Percentiles rank a stretch among this genome's conserved stretches.
Conservation (phyloP, 352 stramenopile genomes). For the Phytophthora syringae region DNA sequence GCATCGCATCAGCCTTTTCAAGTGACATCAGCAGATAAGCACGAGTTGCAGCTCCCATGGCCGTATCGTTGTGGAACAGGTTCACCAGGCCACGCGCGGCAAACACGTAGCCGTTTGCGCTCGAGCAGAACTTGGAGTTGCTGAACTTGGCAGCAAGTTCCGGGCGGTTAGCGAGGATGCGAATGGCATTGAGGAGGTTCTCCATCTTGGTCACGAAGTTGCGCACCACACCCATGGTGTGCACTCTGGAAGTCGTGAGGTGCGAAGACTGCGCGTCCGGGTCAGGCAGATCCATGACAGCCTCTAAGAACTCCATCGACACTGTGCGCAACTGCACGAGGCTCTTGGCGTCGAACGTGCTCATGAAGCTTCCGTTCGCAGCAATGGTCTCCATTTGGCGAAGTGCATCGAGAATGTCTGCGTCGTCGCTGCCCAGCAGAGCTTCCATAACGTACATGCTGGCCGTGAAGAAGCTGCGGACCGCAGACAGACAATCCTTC, state of each 20-base stretch:
- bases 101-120: constrained; percentile 80
- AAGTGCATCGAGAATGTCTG: constrained; percentile 66
- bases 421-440: constrained; percentile 68
- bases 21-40: constrained; percentile 77
- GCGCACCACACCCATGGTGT: constrained; percentile 76
- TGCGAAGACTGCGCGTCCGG: constrained; percentile 61
- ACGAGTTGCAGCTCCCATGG: constrained; percentile 79
- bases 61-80: constrained; percentile 75
- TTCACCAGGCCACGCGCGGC: constrained; percentile 79
- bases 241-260: constrained; percentile 56
- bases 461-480: constrained; percentile 81
- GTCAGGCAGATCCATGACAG: constrained; percentile 74
- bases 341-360: constrained; percentile 64
- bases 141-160: constrained; percentile 70
- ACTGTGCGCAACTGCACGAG: constrained; percentile 57
- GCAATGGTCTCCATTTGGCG: constrained; percentile 73
- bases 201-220: constrained; percentile 85
- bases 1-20: constrained; percentile 75
- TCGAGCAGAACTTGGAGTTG: constrained; percentile 80
- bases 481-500: constrained; percentile 70
- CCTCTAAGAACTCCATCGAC: constrained; percentile 79
- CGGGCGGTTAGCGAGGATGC: constrained; percentile 57
- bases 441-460: constrained; percentile 78
- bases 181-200: constrained; percentile 64
- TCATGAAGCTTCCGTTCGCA: constrained; percentile 66